phyloP scores from a whole-genome alignment of 2,329 filamentous ascomycete species.

The Pseudocercospora musae region DNA sequence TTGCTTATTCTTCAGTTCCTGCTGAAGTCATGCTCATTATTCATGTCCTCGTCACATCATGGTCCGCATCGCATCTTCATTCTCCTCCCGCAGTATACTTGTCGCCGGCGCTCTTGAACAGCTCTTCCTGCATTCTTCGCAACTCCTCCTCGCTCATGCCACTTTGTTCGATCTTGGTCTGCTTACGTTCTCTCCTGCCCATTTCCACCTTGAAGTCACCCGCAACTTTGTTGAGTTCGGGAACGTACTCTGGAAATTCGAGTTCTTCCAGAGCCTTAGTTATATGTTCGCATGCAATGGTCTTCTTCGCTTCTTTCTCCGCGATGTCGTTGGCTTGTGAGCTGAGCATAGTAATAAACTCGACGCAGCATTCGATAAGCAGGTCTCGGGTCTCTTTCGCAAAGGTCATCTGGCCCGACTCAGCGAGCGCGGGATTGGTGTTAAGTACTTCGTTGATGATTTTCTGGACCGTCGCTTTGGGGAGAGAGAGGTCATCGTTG shows the following conservation, averaged over 20 bases:
- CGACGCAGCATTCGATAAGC: constrained; percentile 96
- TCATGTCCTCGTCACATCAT: constrained; percentile 1
- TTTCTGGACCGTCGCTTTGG: constrained; percentile 67
- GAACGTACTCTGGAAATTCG: constrained; percentile 88
- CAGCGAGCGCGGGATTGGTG: constrained; percentile 53
- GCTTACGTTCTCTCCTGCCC: constrained; percentile 74
- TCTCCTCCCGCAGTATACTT: constrained; percentile 56
- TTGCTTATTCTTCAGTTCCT: neutral
- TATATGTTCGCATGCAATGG: constrained; percentile 96
- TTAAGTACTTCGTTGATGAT: constrained; percentile 94
- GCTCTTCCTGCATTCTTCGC: constrained; percentile 80
- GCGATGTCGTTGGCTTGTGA: constrained; percentile 98
- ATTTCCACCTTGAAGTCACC: constrained; percentile 70
- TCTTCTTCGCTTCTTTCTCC: constrained; percentile 98
- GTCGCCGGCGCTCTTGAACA: constrained; percentile 78
- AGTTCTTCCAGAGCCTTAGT: constrained; percentile 90
- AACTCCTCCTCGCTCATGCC: constrained; percentile 89
- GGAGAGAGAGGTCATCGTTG: constrained; percentile 59
- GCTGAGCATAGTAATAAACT: constrained; percentile 98
- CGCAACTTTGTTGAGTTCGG: constrained; percentile 80
- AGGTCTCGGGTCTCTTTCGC: constrained; percentile 93
- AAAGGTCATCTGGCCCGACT: constrained; percentile 64
- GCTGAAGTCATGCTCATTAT: neutral
- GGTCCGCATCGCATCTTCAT: neutral
- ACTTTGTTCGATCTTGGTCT: constrained; percentile 93